phyloP scores from a whole-genome alignment of 192 early-diverging fungal genomes.

The Rhizophagus clarus region DNA sequence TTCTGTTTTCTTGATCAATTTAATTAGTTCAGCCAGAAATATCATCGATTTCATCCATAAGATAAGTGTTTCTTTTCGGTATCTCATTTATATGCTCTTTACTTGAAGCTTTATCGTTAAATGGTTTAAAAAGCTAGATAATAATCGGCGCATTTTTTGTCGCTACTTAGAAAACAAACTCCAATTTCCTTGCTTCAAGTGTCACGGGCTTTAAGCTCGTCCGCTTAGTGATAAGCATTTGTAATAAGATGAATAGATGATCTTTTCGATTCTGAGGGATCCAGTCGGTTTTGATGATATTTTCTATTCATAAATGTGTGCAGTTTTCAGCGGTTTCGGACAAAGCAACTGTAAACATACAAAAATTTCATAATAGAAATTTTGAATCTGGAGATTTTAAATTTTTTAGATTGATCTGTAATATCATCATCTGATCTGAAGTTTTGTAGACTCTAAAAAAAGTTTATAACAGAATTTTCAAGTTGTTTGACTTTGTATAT shows the following conservation, averaged over 20 bases:
- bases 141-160: conserved; percentile 56
- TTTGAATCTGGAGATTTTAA: neutral
- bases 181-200: conserved; percentile 85
- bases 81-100: neutral
- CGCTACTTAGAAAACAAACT: conserved; percentile 57
- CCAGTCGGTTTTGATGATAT: conserved; percentile 97
- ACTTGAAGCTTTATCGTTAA: too few species aligned
- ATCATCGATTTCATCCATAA: conserved; percentile 99
- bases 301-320: conserved; percentile 85
- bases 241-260: conserved; percentile 92
- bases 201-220: conserved; percentile 99
- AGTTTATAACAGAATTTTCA: conserved; percentile 64
- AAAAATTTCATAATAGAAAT: neutral
- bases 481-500: conserved; percentile 72
- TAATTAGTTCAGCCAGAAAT: conserved; percentile 92
- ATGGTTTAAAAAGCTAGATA: conserved; percentile 55
- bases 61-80: conserved; percentile 57
- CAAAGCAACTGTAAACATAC: neutral
- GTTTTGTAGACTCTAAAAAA: conserved; percentile 77
- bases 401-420: conserved; percentile 1
- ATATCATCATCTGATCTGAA: conserved; percentile 32
- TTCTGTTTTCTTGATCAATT: conserved; percentile 87
- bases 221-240: conserved; percentile 69
- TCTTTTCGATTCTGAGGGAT: conserved; percentile 95
- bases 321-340: too few species aligned